phyloP scores from a whole-genome alignment of 1,284 basidiomycete species.

The Microbotryum lychnidis-dioicae region DNA sequence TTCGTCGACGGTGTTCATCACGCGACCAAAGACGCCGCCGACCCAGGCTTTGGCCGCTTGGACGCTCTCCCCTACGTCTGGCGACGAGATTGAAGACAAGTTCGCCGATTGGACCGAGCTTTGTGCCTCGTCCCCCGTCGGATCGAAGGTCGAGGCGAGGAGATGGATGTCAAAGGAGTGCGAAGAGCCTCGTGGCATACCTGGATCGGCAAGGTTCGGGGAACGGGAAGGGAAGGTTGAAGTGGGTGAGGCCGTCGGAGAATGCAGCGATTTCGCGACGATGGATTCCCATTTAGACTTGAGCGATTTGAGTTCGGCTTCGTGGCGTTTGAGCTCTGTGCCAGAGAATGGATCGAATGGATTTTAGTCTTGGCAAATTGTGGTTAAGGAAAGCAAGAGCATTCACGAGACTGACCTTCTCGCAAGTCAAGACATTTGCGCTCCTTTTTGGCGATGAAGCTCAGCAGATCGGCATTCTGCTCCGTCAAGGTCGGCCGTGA shows the following conservation, averaged over 20 bases:
- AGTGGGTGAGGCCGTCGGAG: conserved; percentile 8
- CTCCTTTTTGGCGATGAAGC: conserved; percentile 40
- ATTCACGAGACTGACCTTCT: conserved; percentile 31
- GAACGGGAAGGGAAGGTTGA: conserved; percentile 6
- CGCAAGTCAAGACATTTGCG: conserved; percentile 38
- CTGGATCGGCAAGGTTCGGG: conserved; percentile 1
- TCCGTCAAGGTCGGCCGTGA: conserved; percentile 23
- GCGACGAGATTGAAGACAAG: too few species aligned
- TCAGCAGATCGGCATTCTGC: conserved; percentile 34
- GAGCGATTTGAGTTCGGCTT: conserved; percentile 27
- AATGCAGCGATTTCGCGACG: conserved; percentile 22
- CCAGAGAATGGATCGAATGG: neutral
- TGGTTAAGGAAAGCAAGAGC: neutral
- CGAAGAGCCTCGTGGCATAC: neutral
- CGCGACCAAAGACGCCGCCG: conserved; percentile 20
- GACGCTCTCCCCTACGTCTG: conserved; percentile 13
- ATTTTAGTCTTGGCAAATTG: neutral
- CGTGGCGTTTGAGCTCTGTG: conserved; percentile 34
- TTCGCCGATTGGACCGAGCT: too few species aligned
- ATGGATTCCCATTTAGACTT: conserved; percentile 34
- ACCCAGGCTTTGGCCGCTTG: conserved; percentile 28
- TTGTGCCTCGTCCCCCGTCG: neutral
- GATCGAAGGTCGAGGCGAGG: conserved; percentile 21
- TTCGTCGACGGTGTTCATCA: conserved; percentile 12
- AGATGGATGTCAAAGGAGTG: conserved; percentile 27